phyloP scores from a whole-genome alignment of 257 asterid species.

The Lycium barbarum region DNA sequence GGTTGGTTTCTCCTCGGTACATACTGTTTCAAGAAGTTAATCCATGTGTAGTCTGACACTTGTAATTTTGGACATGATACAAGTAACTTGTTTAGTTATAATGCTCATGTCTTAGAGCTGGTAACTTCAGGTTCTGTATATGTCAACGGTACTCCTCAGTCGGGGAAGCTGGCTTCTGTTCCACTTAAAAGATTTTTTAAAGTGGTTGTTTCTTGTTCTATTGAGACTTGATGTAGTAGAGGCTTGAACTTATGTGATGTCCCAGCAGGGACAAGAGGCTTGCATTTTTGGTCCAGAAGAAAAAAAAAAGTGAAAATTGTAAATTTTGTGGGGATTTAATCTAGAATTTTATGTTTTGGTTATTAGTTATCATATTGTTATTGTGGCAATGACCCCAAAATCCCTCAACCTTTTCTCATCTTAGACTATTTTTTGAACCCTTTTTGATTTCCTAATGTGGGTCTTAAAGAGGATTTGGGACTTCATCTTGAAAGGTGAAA shows the following conservation, averaged over 20 bases:
- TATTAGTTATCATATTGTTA: background rate
- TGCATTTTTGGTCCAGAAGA: background rate
- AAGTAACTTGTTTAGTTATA: slow-evolving; percentile 4
- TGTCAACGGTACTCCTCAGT: background rate
- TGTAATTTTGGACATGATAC: slow-evolving; percentile 23
- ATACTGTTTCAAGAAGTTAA: slow-evolving; percentile 69
- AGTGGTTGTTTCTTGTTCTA: background rate
- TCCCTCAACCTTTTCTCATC: no score
- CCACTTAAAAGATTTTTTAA: background rate
- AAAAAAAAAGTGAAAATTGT: background rate
- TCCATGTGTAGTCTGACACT: slow-evolving; percentile 44
- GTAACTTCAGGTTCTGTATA: background rate
- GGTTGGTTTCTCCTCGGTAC: slow-evolving; percentile 90
- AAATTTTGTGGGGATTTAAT: background rate
- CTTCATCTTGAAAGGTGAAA: no score
- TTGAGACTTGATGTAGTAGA: background rate
- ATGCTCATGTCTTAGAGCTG: background rate
- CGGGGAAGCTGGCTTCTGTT: background rate
- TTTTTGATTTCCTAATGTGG: no score
- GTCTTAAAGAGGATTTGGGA: no score
- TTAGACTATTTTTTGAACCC: no score
- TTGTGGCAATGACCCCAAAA: background rate
- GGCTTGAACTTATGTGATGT: background rate
- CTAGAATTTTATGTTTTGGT: background rate
- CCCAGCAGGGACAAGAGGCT: background rate